Percentiles rank a stretch among this genome's conserved stretches.
Conservation (phyloP, 2,329 filamentous ascomycete genomes). For the Claviceps citrina region DNA sequence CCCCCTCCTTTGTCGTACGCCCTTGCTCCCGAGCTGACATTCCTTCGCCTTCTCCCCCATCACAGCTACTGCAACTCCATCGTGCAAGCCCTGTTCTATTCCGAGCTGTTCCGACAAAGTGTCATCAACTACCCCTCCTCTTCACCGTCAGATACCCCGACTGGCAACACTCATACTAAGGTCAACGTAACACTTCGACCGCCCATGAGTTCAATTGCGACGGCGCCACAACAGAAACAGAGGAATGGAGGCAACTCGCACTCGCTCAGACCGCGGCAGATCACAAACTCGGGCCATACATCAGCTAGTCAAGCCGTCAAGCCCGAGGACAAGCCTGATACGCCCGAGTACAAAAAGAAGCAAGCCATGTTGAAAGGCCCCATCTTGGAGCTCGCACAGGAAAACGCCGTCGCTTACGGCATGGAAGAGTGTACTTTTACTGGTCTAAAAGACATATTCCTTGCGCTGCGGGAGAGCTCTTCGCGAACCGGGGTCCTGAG, state of each 20-base stretch:
- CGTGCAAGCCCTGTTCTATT: slow-evolving; percentile 92
- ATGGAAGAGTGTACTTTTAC: slow-evolving; percentile 95
- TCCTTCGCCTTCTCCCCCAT: not conserved
- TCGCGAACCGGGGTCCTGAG: slow-evolving; percentile 81
- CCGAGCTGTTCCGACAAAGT: slow-evolving; percentile 80
- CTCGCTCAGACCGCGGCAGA: slow-evolving; percentile 39
- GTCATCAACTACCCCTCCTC: slow-evolving; percentile 78
- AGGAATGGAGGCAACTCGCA: slow-evolving; percentile 41
- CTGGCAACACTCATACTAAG: slow-evolving; percentile 34
- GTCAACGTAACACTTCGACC: slow-evolving; percentile 48
- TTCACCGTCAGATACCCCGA: slow-evolving; percentile 53
- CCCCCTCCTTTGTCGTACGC: not conserved
- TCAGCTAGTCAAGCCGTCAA: slow-evolving; percentile 41
- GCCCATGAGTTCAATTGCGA: slow-evolving; percentile 33
- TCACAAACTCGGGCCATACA: slow-evolving; percentile 37
- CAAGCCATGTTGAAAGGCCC: slow-evolving; percentile 78
- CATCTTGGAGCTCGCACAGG: slow-evolving; percentile 68
- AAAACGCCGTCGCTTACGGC: slow-evolving; percentile 65
- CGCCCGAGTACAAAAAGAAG: slow-evolving; percentile 96
- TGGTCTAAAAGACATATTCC: slow-evolving; percentile 88
- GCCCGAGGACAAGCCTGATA: slow-evolving; percentile 85
- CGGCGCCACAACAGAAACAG: slow-evolving; percentile 26
- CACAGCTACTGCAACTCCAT: slow-evolving; percentile 95
- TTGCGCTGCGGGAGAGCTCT: slow-evolving; percentile 67
- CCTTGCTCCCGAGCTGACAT: not conserved